Base-by-base conservation (phyloP, 2,329 filamentous ascomycete species). In the Geosmithia putterillii region DNA sequence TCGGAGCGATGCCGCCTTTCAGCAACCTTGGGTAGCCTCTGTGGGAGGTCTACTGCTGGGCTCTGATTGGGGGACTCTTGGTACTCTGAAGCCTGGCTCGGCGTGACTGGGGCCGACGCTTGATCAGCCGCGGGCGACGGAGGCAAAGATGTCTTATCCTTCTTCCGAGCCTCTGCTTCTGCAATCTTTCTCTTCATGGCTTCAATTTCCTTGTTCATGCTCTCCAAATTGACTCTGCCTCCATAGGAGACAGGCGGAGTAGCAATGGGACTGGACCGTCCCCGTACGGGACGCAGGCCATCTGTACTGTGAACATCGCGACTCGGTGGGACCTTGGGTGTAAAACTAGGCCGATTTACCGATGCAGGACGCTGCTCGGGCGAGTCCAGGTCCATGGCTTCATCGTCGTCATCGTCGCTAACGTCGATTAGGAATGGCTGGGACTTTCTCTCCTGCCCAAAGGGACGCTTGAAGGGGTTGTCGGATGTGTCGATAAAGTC, bases 361-460 rank as follows among this genome's bases (percentile, higher is more conserved):
- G 60, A 53, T 15, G 59, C 55, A 20, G 60, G 51, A 3, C 64
- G 64, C 19, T 71, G 67, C 22, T 61, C 64, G 9, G 67, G 70
- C 40, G 72, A 76, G 21, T 76, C 76, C 20, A 82, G 69, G 28
- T 84, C 81, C 77, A 82, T 83, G 45, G 79, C 79, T 40, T 79
- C 70, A 49, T 80, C 76, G 44, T 78, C 76, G 41, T 78, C 73
- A 34, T 74, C 71, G 7, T 94, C 89, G 55, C 86, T 94, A 35
- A 94, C 81, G 50, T 94, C 78, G 51, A 95, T 94, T 35, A 95
- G 75, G 42, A 94, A 74, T 3, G 73, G 73, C 41, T 79, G 70
- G 20, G 81, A 70, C 42, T 73, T 65, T 20, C 70, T 67, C 40
- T 67, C 69, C 38, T 80, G 75, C 12, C 74, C 75, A 52, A 81